These are phyloP conservation scores for Suillus cothurnatus DNA, from an alignment of 768 basidiomycete genomes.

Conservation along the genomic window DNA sequence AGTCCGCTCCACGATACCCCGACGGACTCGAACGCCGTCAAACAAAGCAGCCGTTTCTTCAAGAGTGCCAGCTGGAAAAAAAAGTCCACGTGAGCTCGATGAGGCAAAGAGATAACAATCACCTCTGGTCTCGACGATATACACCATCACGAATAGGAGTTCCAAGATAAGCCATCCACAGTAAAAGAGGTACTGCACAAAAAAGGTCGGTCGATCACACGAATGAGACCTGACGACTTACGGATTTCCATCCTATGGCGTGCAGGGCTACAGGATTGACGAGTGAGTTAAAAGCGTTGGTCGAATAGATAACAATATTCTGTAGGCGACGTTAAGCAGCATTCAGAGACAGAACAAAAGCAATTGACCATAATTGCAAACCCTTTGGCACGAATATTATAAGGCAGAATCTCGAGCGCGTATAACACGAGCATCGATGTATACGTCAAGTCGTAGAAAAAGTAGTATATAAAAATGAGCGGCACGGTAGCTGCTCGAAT, in stretches of 20 bases:
- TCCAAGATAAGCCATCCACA: conserved; percentile 70
- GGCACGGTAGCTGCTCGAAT: conserved; percentile 56
- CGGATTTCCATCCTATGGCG: conserved; percentile 52
- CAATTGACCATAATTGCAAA: conserved; percentile 70
- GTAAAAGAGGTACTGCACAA: conserved; percentile 52
- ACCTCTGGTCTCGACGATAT: conserved; percentile 68
- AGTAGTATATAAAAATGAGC: conserved; percentile 60
- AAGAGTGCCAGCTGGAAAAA: conserved; percentile 52
- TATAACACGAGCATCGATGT: conserved; percentile 70
- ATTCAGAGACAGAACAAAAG: background rate
- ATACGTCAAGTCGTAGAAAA: conserved; percentile 68
- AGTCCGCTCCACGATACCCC: conserved; percentile 48
- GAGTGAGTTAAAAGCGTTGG: conserved; percentile 79
- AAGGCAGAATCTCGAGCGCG: conserved; percentile 80
- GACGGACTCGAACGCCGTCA: conserved; percentile 48
- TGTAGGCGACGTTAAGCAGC: conserved; percentile 22
- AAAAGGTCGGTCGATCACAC: background rate
- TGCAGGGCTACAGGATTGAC: conserved; percentile 76
- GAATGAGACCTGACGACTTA: conserved; percentile 10
- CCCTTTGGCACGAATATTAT: conserved; percentile 77
- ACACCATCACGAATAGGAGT: conserved; percentile 55
- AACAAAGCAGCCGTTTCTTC: conserved; percentile 77
- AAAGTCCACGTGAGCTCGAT: conserved; percentile 15
- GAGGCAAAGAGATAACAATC: conserved; percentile 14
- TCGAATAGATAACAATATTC: conserved; percentile 65